These are phyloP conservation scores for Fusarium praegraminearum DNA, from an alignment of 2,329 filamentous ascomycete species.

Conservation along the genomic window DNA sequence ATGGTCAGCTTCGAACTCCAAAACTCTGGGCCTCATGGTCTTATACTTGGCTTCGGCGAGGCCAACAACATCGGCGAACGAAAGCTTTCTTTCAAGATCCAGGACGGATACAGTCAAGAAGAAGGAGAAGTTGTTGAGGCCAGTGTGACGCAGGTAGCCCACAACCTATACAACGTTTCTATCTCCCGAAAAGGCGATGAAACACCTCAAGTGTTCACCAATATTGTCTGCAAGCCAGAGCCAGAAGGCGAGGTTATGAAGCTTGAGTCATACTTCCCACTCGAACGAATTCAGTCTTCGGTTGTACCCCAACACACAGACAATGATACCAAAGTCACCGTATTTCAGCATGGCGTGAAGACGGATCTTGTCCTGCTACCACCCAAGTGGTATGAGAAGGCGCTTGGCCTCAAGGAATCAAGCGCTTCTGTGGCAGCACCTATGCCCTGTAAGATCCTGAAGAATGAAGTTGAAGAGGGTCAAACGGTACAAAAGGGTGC, in stretches of 20 bases:
- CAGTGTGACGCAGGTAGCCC: conserved; percentile 61
- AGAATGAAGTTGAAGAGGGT: conserved; percentile 87
- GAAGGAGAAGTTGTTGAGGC: conserved; percentile 71
- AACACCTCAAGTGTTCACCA: conserved; percentile 56
- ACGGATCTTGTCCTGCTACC: conserved; percentile 67
- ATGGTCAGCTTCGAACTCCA: conserved; percentile 67
- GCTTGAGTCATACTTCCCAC: conserved; percentile 75
- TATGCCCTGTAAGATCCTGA: conserved; percentile 97
- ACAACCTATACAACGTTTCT: conserved; percentile 60
- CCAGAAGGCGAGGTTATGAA: conserved; percentile 47
- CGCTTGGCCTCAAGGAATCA: conserved; percentile 83
- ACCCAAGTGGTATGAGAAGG: conserved; percentile 88
- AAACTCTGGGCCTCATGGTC: conserved; percentile 59
- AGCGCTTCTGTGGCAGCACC: conserved; percentile 88
- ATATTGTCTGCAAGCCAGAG: conserved; percentile 58
- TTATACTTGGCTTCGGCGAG: conserved; percentile 67
- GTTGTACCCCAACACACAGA: conserved; percentile 70
- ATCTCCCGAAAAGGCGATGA: conserved; percentile 59
- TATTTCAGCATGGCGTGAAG: conserved; percentile 79
- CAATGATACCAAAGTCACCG: conserved; percentile 72
- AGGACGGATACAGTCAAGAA: conserved; percentile 73
- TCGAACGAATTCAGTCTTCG: conserved; percentile 82
- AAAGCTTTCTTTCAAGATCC: conserved; percentile 64
- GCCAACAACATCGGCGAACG: conserved; percentile 57
- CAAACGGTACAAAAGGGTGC: conserved; percentile 87